Evolutionary conservation across 208 protist genomes (phyloP), one percentile per base, ranked within the genome.

Genomic region (Acanthamoeba culbertsoni): DNA sequence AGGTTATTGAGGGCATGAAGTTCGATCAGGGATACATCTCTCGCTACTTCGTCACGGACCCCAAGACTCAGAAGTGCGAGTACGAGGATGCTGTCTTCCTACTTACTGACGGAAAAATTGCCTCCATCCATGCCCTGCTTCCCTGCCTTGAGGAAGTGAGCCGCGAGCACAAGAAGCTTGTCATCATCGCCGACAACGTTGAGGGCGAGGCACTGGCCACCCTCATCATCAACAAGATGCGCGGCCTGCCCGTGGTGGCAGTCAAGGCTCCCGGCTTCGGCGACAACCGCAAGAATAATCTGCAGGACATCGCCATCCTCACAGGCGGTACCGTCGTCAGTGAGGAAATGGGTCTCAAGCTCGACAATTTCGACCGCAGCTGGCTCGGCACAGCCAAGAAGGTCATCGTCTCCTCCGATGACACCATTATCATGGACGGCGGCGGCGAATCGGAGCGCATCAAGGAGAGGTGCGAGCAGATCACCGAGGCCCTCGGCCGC

Each of bases 111-210:
- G 98, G 98, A 94, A 99, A 99, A 97, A 99, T 99, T 93, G 97
- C 93, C 46, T 97, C 86, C 63, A 97, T 99, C 84, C 93, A 98
- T 51, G 92, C 96, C 42, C 96, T 99, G 46, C 94, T 99, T 12
- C 98, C 98, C 65, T 95, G 96, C 43, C 96, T 99, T 31, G 98
- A 99, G 94, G 93, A 98, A 93, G 97, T 98, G 6, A 96, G 94
- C 28, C 94, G 96, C 71, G 95, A 94, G 31, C 95, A 97, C 63
- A 97, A 97, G 91, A 98, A 99, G 93, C 97, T 99, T 35, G 94
- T 99, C 57, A 99, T 99, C 96, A 99, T 99, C 91, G 99, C 99
- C 88, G 99, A 99, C 94, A 98, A 99, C 94, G 97, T 99, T 93
- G 99, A 99, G 92, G 97, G 97, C 88, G 99, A 99, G 95, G 99